These are phyloP conservation scores for Pseudopyrenochaeta lycopersici DNA, from an alignment of 2,329 filamentous ascomycete genomes.

Conservation along the genomic window DNA sequence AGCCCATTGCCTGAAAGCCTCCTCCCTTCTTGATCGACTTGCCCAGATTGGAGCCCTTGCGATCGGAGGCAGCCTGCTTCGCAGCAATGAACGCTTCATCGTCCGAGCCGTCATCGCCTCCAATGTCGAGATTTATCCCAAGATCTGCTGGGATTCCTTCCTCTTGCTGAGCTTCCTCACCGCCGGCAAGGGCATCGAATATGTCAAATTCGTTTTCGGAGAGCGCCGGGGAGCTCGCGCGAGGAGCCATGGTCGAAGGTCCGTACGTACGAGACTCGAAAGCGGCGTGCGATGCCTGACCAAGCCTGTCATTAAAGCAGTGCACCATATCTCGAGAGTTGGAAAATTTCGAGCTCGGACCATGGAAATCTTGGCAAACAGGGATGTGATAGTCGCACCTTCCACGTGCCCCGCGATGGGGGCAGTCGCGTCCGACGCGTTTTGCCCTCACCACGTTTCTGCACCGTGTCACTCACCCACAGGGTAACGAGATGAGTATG, in stretches of 20 bases:
- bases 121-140: constrained; percentile 49
- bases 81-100: constrained; percentile 93
- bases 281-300: constrained; percentile 18
- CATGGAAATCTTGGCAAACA: constrained; percentile 37
- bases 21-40: constrained; percentile 92
- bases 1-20: constrained; percentile 93
- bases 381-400: constrained; percentile 8
- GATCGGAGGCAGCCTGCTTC: constrained; percentile 84
- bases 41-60: constrained; percentile 82
- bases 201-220: constrained; percentile 96
- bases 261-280: neutral
- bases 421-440: constrained; percentile 43
- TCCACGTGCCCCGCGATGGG: constrained; percentile 32
- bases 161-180: constrained; percentile 58
- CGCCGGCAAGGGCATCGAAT: constrained; percentile 76
- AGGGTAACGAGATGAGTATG: constrained; percentile 30
- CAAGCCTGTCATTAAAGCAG: constrained; percentile 8
- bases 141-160: constrained; percentile 46
- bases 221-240: constrained; percentile 79
- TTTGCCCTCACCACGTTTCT: constrained; percentile 21
- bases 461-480: constrained; percentile 16
- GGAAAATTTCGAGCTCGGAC: constrained; percentile 34
- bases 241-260: constrained; percentile 69
- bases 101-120: constrained; percentile 65
- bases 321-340: constrained; percentile 9